Evolutionary conservation across 2,329 filamentous ascomycete species (phyloP), one percentile per base, ranked within the genome.

Genomic region (Trichoderma gracile): DNA sequence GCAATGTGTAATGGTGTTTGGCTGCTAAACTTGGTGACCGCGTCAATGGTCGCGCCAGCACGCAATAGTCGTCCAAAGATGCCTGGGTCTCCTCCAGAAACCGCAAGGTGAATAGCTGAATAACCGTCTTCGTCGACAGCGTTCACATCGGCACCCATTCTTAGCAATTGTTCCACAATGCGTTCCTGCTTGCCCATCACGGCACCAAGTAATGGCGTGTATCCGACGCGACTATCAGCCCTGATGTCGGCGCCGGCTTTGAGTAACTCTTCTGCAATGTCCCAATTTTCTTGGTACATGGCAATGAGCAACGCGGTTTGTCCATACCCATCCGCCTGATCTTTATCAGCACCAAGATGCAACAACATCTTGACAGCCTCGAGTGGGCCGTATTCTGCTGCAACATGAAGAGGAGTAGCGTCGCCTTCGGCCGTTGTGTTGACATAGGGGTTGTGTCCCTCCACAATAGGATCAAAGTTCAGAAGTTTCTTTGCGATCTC

Each of bases 381-480:
- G 3, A 19, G 19, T 25, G 19, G 43, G 17, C 42, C 19, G 3
- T 38, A 2, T 21, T 47, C 38, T 17, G 43, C 62, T 33, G 45
- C 54, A 8, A 64, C 21, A 1, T 60, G 43, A 2, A 64, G 54
- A 12, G 62, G 54, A 25, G 62, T 64, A 30, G 42, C 54, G 3
- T 17, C 25, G 42, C 33, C 42, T 33, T 23, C 7, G 8, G 54
- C 25, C 2, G 6, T 33, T 1, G 54, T 8, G 7, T 46, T 17
- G 0, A 9, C 40, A 46, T 57, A 43, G 1, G 2, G 1, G 2
- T 6, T 3, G 7, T 10, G 7, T 21, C 5, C 10, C 10, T 14
- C 10, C 33, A 38, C 10, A 56, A 1, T 0, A 33, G 49, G 4
- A 52, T 33, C 25, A 33, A 7, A 52, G 3, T 6, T 17, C 1